Conservation (phyloP, 306 rosid genomes). For the Prunus armeniaca region DNA sequence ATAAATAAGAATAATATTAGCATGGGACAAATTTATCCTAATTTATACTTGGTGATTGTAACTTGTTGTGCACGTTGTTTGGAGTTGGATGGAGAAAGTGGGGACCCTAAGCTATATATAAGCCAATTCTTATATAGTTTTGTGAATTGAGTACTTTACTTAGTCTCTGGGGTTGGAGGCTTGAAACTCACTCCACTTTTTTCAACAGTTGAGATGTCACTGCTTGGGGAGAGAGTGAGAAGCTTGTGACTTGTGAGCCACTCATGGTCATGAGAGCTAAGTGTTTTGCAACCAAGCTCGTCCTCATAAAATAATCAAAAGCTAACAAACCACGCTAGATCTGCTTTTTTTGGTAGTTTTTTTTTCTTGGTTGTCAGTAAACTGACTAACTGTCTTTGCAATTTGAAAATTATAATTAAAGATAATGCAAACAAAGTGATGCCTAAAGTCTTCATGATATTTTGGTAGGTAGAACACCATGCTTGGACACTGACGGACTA, state of each 20-base stretch:
- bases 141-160: not conserved
- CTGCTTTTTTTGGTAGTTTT: not conserved
- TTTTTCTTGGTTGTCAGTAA: constrained; percentile 18
- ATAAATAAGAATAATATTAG: not conserved
- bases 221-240: constrained; percentile 25
- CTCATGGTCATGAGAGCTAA: constrained; percentile 27
- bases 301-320: not conserved
- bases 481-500: not conserved
- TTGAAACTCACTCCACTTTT: constrained; percentile 39
- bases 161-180: not conserved
- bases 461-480: constrained; percentile 2
- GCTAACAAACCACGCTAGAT: not conserved
- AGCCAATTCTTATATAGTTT: not conserved
- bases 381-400: constrained; percentile 7
- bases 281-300: constrained; percentile 29
- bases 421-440: not conserved
- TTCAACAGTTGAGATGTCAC: constrained; percentile 47
- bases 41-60: not conserved
- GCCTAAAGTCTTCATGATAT: not conserved
- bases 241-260: constrained; percentile 46
- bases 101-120: not conserved
- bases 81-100: not conserved
- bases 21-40: not conserved
- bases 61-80: constrained; percentile 3
- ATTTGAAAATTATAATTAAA: not conserved